Base-by-base conservation (phyloP, 208 protist genomes). In the Acanthamoeba castellanii region DNA sequence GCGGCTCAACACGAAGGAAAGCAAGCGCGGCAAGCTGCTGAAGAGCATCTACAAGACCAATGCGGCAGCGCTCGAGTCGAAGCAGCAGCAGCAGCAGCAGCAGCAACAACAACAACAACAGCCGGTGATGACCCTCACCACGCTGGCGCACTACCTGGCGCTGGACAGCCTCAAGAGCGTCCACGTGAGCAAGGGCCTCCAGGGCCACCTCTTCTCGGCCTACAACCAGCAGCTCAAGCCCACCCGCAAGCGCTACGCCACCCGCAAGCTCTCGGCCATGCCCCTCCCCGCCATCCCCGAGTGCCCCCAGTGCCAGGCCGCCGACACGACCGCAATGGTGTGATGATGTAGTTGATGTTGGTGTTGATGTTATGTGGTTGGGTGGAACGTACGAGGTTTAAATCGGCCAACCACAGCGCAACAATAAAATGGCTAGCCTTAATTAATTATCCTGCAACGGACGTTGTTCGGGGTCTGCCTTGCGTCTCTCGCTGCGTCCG, bases 231-330 rank as follows among this genome's bases (percentile, higher is more conserved):
- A 76, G 30, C 68, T 76, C 68, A 76, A 76, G 68, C 68, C 68
- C 68, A 76, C 68, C 32, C 68, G 68, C 68, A 76, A 76, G 68
- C 68, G 68, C 68, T 76, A 76, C 68, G 68, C 68, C 68, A 76
- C 68, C 22, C 68, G 68, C 68, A 32, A 76, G 32, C 68, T 76
- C 13, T 45, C 68, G 32, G n/a, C 68, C 13, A 76, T 76, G 68
- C 68, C 68, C 27, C 68, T 76, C 30, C 59, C 59, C 59, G 59
- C 59, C 11, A 16, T 64, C 59, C 59, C 22, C 59, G 59, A 64
- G 11, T 64, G 59, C 59, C 22, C 59, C 18, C 59, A n/a, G 9
- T 64, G 59, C 59, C 59, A 27, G 3, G 11, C 22, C 59, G 59
- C 52, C 52, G 11, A 57, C n/a, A 52, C 7, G 47, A 11, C 47